Base-by-base conservation (phyloP, 306 rosid genomes). In the Mimosa bimucronata region DNA sequence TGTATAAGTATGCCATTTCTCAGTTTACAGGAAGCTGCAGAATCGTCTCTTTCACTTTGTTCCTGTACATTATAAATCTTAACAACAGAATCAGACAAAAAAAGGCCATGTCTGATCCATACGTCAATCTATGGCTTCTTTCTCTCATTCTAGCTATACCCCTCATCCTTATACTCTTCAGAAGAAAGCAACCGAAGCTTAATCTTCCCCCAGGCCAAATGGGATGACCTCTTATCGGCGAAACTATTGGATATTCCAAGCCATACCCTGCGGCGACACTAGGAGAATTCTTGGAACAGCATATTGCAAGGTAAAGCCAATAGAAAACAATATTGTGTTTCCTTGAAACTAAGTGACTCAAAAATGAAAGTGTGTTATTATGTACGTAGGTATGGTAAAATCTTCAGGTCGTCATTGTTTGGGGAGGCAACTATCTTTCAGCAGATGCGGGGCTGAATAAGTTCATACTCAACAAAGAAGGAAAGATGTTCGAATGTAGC, bases 211-310 rank as follows among this genome's bases (percentile, higher is more conserved):
- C 98, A 0, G 98, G 99, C 2, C 88, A 78, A 66, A 90, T 90
- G 99, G 99, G 99, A 1, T 93, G 92, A 96, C 98, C 99, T 29
- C 89, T 95, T 71, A 77, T 95, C 31, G 98, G 99, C 0, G 98
- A 95, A 82, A 93, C 98, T 46, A 30, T 95, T 66, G 89, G 85
- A 7, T 95, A 90, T 60, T 85, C 90, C 83, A 92, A 82, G 75
- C 97, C 99, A 74, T 89, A 91, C 86, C 88, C 96, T 82, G 98
- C 93, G 5, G 91, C 90, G 7, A 83, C 98, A 29, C 69, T 83
- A 16, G 99, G 99, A 46, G 88, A 85, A 15, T 95, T 87, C 88
- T 91, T 95, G 98, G 92, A 91, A 62, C 84, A 83, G 13, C 99
- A 95, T 88, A 89, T 93, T 79, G 83, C 89, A 79, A 91, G 97